Percentiles rank a stretch among this genome's conserved stretches.
Conservation (phyloP, 768 basidiomycete species). For the Serendipita sp. region DNA sequence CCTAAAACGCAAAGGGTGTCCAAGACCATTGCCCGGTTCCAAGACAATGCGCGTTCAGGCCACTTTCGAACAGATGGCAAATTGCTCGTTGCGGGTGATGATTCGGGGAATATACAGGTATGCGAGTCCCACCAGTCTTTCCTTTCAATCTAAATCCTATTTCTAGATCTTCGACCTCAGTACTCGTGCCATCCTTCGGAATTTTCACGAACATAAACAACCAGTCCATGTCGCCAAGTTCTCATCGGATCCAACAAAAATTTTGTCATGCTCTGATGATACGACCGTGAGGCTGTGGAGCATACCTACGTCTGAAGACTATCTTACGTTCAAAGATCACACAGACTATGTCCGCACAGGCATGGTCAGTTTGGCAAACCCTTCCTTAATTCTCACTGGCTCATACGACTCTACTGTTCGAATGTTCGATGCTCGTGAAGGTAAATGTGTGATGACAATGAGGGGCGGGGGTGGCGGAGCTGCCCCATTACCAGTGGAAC, state of each 20-base stretch:
- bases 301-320: conserved; percentile 69
- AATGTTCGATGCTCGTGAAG: conserved; percentile 74
- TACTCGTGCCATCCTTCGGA: conserved; percentile 83
- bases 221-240: conserved; percentile 93
- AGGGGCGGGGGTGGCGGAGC: conserved; percentile 20
- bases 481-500: conserved; percentile 59
- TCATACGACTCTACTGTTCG: conserved; percentile 89
- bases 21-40: conserved; percentile 93
- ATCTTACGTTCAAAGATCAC: conserved; percentile 70
- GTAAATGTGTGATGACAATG: conserved; percentile 75
- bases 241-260: conserved; percentile 66
- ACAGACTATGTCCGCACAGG: conserved; percentile 95
- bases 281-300: conserved; percentile 91
- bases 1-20: conserved; percentile 91
- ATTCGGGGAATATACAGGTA: conserved; percentile 75
- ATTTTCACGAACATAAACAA: conserved; percentile 87
- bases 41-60: conserved; percentile 84
- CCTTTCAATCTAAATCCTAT: conserved; percentile 5
- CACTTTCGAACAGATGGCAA: conserved; percentile 87
- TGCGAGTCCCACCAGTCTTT: conserved; percentile 8
- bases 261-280: conserved; percentile 93
- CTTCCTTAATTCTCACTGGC: conserved; percentile 75
- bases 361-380: conserved; percentile 67
- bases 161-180: conserved; percentile 79
- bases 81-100: conserved; percentile 87